Base-by-base conservation (phyloP, 2,329 filamentous ascomycete species). In the Botrytis medusae region DNA sequence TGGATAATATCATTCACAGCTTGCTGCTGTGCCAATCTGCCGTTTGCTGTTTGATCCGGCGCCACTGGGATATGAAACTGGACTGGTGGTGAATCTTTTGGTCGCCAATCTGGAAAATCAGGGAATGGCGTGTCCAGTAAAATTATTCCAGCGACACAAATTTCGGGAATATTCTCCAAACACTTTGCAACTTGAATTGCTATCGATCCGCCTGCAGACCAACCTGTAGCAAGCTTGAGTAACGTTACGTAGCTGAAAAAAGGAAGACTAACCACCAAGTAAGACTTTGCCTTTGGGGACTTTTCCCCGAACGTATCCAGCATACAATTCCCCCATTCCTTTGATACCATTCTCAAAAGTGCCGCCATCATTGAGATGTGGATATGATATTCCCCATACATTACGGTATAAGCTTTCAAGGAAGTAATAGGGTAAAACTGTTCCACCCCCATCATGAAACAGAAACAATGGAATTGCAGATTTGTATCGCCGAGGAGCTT, bases 311-410 rank as follows among this genome's bases (percentile, higher is more conserved):
- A 71, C 64, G 18, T 42, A 29, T 25, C 59, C 69, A 63, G 69
- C 69, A 63, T 71, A 71, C 2, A 71, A 32, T 25, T 71, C 54
- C 1, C 69, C 69, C 69, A 71, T 71, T 8, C 32, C 59, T 40
- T 71, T 62, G 10, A 71, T 71, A n/a, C 69, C 69, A 20, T 29
- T 8, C 9, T 64, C 69, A 14, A 71, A 71, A 37, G 18, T 40
- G 12, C 69, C 69, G 9, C 34, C 69, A 42, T 63, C 57, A 29
- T 54, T 29, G 4, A 71, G 59, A n/a, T 71, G 69, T 42, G 69
- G 69, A 63, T 63, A 71, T 71, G 59, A 71, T 44, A 71, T 34
- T 16, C 69, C 69, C 59, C 69, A 71, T n/a, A 71, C 59, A 34
- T 71, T 61, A 1, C 69, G 69, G 34, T 46, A 40, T 20, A 71